phyloP scores from a whole-genome alignment of 163 green algal genomes.

The Chlamydomonas reinhardtii region DNA sequence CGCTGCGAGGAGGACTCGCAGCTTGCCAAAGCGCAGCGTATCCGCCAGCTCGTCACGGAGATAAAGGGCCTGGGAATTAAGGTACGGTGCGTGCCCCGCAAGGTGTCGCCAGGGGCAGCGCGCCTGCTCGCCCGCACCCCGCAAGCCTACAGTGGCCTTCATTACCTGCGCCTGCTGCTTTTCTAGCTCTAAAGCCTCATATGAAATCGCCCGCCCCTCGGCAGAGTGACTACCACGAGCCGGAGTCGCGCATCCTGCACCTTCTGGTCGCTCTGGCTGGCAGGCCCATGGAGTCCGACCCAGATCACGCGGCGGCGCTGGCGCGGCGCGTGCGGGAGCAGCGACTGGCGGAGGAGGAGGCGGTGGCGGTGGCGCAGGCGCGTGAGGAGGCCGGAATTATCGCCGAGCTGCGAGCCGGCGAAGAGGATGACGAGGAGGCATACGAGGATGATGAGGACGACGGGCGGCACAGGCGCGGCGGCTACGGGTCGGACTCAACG shows the following conservation, averaged over 20 bases:
- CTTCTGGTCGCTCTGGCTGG: conserved; percentile 13
- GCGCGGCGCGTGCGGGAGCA: neutral
- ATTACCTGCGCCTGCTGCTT: too few relatives aligned
- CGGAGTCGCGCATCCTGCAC: conserved; percentile 16
- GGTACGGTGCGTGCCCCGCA: neutral
- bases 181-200: neutral
- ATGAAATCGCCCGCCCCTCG: neutral
- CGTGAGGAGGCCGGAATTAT: neutral
- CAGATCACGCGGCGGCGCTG: neutral
- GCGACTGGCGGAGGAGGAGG: neutral
- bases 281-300: neutral
- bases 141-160: too few relatives aligned
- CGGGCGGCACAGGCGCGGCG: neutral
- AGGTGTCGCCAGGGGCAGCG: too few relatives aligned
- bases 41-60: conserved; percentile 5
- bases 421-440: neutral
- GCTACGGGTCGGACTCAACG: neutral
- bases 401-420: neutral
- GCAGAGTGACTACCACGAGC: conserved; percentile 28
- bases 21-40: neutral
- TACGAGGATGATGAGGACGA: neutral
- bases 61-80: neutral
- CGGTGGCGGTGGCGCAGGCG: neutral
- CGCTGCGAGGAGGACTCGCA: conserved; percentile 37
- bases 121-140: too few relatives aligned